phyloP scores from a whole-genome alignment of 1,284 basidiomycete genomes.

The Neonothopanus nambi region DNA sequence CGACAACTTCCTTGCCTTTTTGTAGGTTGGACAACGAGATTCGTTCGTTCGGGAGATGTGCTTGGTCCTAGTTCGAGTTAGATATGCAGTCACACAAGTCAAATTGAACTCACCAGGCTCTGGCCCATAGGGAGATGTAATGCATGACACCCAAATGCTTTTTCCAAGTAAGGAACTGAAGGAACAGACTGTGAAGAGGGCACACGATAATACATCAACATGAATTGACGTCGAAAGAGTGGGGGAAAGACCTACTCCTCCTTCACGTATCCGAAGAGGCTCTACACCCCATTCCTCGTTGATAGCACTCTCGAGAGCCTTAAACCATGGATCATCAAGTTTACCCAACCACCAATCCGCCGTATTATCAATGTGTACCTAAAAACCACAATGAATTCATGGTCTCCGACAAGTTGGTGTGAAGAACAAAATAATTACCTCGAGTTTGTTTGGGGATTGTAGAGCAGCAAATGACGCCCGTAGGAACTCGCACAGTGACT shows the following conservation, averaged over 20 bases:
- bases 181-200: constrained; percentile 70
- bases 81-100: neutral
- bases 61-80: constrained; percentile 66
- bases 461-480: constrained; percentile 60
- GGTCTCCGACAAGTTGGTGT: no score
- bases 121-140: constrained; percentile 90
- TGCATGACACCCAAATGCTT: constrained; percentile 81
- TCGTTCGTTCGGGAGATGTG: constrained; percentile 85
- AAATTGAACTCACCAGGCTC: constrained; percentile 60
- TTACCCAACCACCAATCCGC: constrained; percentile 97
- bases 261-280: constrained; percentile 90
- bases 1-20: constrained; percentile 73
- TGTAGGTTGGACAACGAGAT: constrained; percentile 77
- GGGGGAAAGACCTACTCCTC: constrained; percentile 66
- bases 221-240: constrained; percentile 14
- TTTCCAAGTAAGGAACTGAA: constrained; percentile 90
- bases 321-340: constrained; percentile 81
- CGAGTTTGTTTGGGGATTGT: constrained; percentile 70
- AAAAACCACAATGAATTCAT: constrained; percentile 2
- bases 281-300: constrained; percentile 83
- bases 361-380: constrained; percentile 81
- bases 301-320: constrained; percentile 79
- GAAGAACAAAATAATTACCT: constrained; percentile 41
- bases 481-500: constrained; percentile 63
- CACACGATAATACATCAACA: constrained; percentile 9